phyloP scores from a whole-genome alignment of 2,329 filamentous ascomycete species.

The Fusarium sp. region DNA sequence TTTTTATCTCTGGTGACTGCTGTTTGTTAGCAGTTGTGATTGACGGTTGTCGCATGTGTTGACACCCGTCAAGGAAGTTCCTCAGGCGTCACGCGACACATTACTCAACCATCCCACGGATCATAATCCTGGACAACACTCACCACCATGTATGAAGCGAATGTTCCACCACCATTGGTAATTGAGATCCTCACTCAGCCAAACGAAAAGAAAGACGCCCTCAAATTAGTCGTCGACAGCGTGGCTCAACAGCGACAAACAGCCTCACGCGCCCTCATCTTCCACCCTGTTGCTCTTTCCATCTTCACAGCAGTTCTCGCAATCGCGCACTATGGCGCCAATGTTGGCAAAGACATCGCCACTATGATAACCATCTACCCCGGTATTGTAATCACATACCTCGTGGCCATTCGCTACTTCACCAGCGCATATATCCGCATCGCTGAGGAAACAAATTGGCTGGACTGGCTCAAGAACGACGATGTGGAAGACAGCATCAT shows the following conservation, averaged over 20 bases:
- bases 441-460: conserved; percentile 73
- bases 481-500: conserved; percentile 67
- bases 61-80: too few relatives aligned
- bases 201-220: conserved; percentile 72
- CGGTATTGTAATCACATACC: conserved; percentile 71
- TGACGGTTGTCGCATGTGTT: background rate
- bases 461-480: conserved; percentile 63
- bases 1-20: background rate
- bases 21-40: background rate
- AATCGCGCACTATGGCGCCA: conserved; percentile 57
- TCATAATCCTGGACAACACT: background rate
- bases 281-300: conserved; percentile 67
- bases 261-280: conserved; percentile 72
- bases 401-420: conserved; percentile 71
- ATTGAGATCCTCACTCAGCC: conserved; percentile 66
- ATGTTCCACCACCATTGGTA: conserved; percentile 69
- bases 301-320: conserved; percentile 57
- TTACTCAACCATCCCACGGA: background rate
- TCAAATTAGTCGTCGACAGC: conserved; percentile 82
- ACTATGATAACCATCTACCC: conserved; percentile 67
- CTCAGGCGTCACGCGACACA: background rate
- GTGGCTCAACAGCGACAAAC: conserved; percentile 84
- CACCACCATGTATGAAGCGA: conserved; percentile 21
- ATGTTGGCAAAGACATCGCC: conserved; percentile 62
- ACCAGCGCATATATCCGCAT: conserved; percentile 72